Conservation (phyloP, 2,329 filamentous ascomycete species). For the Aspergillus pseudoglaucus region DNA sequence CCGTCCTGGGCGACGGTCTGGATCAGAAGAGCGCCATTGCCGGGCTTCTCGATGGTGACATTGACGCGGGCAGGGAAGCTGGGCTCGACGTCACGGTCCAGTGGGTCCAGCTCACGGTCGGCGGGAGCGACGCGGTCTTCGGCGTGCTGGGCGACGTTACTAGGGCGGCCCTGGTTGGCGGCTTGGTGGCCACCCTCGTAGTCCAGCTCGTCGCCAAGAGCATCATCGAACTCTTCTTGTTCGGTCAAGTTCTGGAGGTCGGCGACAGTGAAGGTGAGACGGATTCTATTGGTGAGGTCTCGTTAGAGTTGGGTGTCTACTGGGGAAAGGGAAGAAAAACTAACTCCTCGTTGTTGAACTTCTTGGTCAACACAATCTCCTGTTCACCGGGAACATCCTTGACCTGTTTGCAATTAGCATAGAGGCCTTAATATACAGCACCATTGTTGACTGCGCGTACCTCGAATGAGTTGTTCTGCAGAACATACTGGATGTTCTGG, state of each 20-base stretch:
- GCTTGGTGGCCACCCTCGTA: constrained; percentile 49
- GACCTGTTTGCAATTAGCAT: constrained; percentile 33
- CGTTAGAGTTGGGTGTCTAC: constrained; percentile 1
- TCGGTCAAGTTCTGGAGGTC: constrained; percentile 66
- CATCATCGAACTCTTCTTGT: constrained; percentile 51
- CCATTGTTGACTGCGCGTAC: constrained; percentile 34
- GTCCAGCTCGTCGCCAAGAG: constrained; percentile 54
- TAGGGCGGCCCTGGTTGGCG: constrained; percentile 48
- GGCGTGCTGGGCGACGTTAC: constrained; percentile 45
- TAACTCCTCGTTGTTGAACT: constrained; percentile 82
- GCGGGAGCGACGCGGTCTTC: constrained; percentile 53
- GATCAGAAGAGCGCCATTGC: constrained; percentile 77
- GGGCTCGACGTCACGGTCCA: constrained; percentile 44
- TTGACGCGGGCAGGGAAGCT: constrained; percentile 76
- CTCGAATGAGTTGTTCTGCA: constrained; percentile 79
- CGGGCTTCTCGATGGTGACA: constrained; percentile 81
- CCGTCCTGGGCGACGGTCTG: constrained; percentile 83
- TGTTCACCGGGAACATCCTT: constrained; percentile 77
- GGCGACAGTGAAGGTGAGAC: constrained; percentile 75
- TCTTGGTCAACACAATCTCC: constrained; percentile 77
- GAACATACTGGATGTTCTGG: constrained; percentile 85
- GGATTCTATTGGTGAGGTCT: constrained; percentile 50
- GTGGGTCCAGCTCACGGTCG: constrained; percentile 53
- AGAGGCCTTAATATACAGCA: background rate
- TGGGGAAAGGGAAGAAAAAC: constrained; percentile 19